Conservation (phyloP, 257 asterid genomes). For the Cruciata laevipes region DNA sequence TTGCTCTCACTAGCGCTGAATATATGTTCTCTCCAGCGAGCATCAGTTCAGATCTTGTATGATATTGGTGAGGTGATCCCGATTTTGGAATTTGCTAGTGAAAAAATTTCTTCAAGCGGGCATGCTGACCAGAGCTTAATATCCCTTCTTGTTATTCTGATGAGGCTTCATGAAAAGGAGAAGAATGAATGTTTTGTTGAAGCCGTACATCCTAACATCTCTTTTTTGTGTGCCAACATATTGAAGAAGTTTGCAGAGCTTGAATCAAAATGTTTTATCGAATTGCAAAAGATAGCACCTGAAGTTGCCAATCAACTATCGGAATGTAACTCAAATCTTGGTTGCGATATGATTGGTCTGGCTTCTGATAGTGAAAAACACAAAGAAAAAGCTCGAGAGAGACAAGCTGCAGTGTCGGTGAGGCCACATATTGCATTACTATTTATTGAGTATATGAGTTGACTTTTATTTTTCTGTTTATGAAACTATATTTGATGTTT, state of each 20-base stretch:
- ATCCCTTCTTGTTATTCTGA: constrained; percentile 82
- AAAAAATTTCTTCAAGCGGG: constrained; percentile 49
- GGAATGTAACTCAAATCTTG: constrained; percentile 27
- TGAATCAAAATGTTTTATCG: constrained; percentile 62
- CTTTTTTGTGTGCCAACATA: constrained; percentile 47
- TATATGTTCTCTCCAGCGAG: constrained; percentile 56
- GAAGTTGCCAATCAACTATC: constrained; percentile 56
- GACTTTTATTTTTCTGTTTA: too few species aligned
- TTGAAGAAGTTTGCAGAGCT: constrained; percentile 66
- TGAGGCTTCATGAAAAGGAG: constrained; percentile 66
- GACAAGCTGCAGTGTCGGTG: constrained; percentile 95
- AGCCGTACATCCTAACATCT: constrained; percentile 42
- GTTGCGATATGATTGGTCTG: constrained; percentile 26
- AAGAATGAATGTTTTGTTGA: constrained; percentile 48
- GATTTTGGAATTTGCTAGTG: constrained; percentile 60
- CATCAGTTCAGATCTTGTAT: constrained; percentile 43
- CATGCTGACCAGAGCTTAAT: constrained; percentile 78
- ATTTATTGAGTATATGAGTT: too few species aligned
- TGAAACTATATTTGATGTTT: too few species aligned
- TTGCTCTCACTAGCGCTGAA: constrained; percentile 77
- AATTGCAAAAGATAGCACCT: constrained; percentile 75
- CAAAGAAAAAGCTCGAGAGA: constrained; percentile 88
- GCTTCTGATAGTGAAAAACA: constrained; percentile 61
- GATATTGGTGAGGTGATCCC: constrained; percentile 56
- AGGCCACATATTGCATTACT: too few species aligned